phyloP scores from a whole-genome alignment of 495 filamentous ascomycete species.

The Cercophora samala region DNA sequence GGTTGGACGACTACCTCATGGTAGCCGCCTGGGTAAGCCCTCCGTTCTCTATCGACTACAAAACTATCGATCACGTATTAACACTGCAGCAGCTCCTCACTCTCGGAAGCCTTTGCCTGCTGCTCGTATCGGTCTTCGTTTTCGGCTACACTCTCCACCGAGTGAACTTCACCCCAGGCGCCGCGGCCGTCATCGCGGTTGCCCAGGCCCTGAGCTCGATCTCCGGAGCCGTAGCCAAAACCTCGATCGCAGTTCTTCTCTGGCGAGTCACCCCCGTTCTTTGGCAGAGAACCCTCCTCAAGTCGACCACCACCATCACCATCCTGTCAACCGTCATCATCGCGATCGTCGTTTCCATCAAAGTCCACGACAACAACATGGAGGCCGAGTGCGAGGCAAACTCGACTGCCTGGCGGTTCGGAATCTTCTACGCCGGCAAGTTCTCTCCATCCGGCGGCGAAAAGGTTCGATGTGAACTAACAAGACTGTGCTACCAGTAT shows the following conservation, averaged over 20 bases:
- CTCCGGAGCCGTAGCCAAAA: background rate
- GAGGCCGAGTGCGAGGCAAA: background rate
- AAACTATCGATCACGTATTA: no score
- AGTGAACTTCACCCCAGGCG: background rate
- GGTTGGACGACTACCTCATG: background rate
- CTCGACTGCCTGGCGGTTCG: background rate
- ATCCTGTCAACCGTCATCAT: background rate
- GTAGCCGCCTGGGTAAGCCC: background rate
- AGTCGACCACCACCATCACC: background rate
- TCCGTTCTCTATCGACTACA: no score
- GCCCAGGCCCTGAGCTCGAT: background rate
- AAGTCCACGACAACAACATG: background rate
- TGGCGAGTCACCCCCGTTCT: background rate
- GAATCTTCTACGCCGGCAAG: background rate
- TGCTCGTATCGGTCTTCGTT: background rate
- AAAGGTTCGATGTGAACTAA: background rate
- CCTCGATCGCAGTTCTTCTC: background rate
- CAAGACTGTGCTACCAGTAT: slow-evolving; percentile 6
- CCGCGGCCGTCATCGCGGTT: background rate
- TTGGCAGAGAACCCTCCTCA: background rate
- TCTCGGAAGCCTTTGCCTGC: background rate
- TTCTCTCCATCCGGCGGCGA: background rate
- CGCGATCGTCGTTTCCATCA: background rate
- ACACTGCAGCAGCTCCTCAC: background rate
- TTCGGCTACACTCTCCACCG: background rate